Conservation (phyloP, 2,329 filamentous ascomycete genomes). For the Domatiomyces catenatus region DNA sequence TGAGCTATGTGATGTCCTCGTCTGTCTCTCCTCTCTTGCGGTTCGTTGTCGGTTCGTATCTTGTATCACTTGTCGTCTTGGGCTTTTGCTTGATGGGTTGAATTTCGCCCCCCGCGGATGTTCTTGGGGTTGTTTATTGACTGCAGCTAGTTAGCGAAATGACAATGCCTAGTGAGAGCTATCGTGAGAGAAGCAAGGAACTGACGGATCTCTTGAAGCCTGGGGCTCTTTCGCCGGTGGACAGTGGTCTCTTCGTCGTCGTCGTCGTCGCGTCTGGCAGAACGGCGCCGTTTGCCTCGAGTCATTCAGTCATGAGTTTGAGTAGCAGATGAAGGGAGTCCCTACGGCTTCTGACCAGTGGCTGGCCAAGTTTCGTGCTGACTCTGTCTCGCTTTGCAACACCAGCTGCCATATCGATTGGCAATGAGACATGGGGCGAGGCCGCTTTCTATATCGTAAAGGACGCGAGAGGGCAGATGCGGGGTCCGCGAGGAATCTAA, state of each 20-base stretch:
- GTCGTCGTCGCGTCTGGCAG: neutral
- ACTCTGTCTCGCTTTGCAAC: neutral
- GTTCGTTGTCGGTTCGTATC: constrained; percentile 2
- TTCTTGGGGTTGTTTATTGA: neutral
- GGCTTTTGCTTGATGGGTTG: constrained; percentile 1
- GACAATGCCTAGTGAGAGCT: neutral
- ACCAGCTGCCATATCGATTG: constrained; percentile 3
- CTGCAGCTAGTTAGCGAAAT: neutral
- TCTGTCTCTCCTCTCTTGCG: constrained; percentile 1
- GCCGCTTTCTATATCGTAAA: too few species aligned
- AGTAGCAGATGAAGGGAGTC: neutral
- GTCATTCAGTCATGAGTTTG: neutral
- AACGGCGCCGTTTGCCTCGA: neutral
- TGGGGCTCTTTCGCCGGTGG: constrained; percentile 4
- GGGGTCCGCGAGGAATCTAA: too few species aligned
- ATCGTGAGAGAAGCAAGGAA: constrained; percentile 2
- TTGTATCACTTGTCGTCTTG: constrained; percentile 3
- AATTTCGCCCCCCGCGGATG: neutral
- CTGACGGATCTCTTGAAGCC: constrained; percentile 4
- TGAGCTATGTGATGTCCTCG: neutral
- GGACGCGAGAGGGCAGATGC: too few species aligned
- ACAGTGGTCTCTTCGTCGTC: neutral
- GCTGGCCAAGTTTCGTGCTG: neutral
- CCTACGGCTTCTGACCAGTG: constrained; percentile 1
- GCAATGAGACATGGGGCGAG: neutral